Base-by-base conservation (phyloP, 257 asterid species). In the Rubia yunnanensis region DNA sequence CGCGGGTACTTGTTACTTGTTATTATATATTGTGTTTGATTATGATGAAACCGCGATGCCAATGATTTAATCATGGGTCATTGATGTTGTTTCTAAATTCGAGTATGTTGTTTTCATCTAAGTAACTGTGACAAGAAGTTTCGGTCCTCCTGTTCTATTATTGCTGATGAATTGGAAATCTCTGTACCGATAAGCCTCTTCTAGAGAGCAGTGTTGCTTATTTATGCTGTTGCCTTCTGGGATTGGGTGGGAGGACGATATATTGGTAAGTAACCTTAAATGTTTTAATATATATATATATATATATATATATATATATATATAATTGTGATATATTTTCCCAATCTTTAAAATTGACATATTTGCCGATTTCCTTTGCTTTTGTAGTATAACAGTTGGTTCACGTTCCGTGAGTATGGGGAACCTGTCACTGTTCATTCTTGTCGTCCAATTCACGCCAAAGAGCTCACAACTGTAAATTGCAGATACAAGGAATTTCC, bases 301-400 rank as follows among this genome's bases (percentile, higher is more conserved):
- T n/a, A n/a, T n/a, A n/a, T n/a, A n/a, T n/a, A n/a, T n/a, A n/a
- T n/a, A n/a, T n/a, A n/a, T n/a, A n/a, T n/a, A n/a, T n/a, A n/a
- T n/a, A n/a, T n/a, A n/a, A n/a, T 27, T 49, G 11, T 36, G 50
- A 67, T 67, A 50, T 67, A 71, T 28, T 39, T 18, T 7, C 26
- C 11, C 3, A 50, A 20, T 22, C 27, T 15, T 3, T 44, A 14
- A 15, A 15, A 1, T 44, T 14, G 52, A 50, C 10, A 73, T 68
- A 10, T 15, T 30, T 59, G 46, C 3, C 30, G 26, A 77, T 70
- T 50, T 44, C 23, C 70, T 26, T 70, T 77, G 68, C 54, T 83
- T 67, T 67, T 68, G 78, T 86, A 94, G 97, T 94, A 90, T 74
- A 94, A 94, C 78, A 94, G 79, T 70, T 90, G 99, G 99, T 94